A percentile compares a stretch with the other conserved stretches of the same genome.
Evolutionary conservation across 2,329 filamentous ascomycete species (phyloP).

Genomic region (Fusarium robinianum): DNA sequence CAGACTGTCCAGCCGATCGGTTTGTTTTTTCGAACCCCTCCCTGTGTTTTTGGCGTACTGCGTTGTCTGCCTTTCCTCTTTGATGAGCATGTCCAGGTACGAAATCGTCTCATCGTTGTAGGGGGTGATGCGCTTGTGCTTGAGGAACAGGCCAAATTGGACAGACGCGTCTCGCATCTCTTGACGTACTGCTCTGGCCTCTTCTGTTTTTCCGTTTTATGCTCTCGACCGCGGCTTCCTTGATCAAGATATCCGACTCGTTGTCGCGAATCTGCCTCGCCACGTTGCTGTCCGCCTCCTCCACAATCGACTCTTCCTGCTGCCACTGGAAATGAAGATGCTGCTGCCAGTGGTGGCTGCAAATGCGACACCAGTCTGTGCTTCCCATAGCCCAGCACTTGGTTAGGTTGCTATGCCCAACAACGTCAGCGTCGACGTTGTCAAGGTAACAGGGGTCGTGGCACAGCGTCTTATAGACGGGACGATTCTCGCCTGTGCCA

Average conservation of each 20-base stretch:
- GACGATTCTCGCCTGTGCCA: background rate
- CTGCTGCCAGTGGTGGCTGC: conserved; percentile 11
- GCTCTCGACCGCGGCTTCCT: too few species aligned
- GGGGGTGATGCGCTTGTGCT: conserved; percentile 9
- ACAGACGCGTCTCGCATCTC: conserved; percentile 14
- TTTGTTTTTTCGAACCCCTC: too few species aligned
- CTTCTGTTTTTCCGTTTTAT: too few species aligned
- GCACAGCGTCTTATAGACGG: conserved; percentile 21
- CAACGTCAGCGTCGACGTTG: conserved; percentile 6
- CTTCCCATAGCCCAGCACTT: conserved; percentile 7
- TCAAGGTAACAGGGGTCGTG: conserved; percentile 15
- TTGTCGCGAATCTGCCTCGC: conserved; percentile 3
- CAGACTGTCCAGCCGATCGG: too few species aligned
- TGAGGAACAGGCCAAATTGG: conserved; percentile 14
- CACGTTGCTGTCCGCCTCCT: conserved; percentile 9
- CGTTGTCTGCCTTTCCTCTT: conserved; percentile 7
- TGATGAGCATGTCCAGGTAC: conserved; percentile 14
- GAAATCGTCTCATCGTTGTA: conserved; percentile 12
- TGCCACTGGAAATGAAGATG: conserved; percentile 22
- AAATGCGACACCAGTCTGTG: background rate
- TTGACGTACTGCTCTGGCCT: too few species aligned
- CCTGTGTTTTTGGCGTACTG: too few species aligned
- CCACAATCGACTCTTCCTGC: background rate
- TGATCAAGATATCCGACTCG: too few species aligned
- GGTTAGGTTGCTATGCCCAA: background rate